phyloP scores from a whole-genome alignment of 108 stramenopile genomes.

The Skeletonema menzelii region DNA sequence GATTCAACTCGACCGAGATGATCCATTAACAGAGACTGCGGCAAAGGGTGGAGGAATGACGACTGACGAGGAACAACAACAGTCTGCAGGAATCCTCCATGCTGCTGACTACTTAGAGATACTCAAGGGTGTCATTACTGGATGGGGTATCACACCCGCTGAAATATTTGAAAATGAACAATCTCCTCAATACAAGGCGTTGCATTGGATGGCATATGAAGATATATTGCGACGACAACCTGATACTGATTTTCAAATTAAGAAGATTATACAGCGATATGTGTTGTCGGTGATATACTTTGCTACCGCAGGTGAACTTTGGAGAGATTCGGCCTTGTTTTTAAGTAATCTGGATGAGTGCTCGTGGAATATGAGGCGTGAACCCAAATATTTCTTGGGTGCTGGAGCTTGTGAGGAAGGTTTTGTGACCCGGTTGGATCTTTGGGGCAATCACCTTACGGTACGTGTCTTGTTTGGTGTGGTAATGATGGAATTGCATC shows the following conservation, averaged over 20 bases:
- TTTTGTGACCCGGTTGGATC: conserved; percentile 25
- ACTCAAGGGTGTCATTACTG: conserved; percentile 17
- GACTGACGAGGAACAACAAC: background rate
- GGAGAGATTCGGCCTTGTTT: conserved; percentile 25
- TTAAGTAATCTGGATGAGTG: conserved; percentile 40
- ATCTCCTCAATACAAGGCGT: conserved; percentile 31
- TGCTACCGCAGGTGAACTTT: conserved; percentile 35
- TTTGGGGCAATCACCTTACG: conserved; percentile 41
- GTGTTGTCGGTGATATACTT: conserved; percentile 32
- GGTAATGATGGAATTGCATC: background rate
- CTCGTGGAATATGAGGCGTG: conserved; percentile 26
- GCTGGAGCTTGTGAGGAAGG: conserved; percentile 35
- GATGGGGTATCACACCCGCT: conserved; percentile 10
- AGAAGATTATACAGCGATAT: conserved; percentile 46
- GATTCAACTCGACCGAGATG: conserved; percentile 6
- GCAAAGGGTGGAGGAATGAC: background rate
- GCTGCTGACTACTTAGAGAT: conserved; percentile 14
- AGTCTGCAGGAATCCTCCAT: conserved; percentile 2
- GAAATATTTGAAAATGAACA: conserved; percentile 12
- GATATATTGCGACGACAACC: conserved; percentile 17
- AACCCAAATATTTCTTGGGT: conserved; percentile 28
- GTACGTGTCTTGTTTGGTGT: conserved; percentile 4
- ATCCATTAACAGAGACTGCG: conserved; percentile 4
- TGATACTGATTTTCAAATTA: conserved; percentile 15
- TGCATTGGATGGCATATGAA: conserved; percentile 44